These are phyloP conservation scores for Inga leiocalycina DNA, from an alignment of 306 rosid genomes.

Conservation along the genomic window DNA sequence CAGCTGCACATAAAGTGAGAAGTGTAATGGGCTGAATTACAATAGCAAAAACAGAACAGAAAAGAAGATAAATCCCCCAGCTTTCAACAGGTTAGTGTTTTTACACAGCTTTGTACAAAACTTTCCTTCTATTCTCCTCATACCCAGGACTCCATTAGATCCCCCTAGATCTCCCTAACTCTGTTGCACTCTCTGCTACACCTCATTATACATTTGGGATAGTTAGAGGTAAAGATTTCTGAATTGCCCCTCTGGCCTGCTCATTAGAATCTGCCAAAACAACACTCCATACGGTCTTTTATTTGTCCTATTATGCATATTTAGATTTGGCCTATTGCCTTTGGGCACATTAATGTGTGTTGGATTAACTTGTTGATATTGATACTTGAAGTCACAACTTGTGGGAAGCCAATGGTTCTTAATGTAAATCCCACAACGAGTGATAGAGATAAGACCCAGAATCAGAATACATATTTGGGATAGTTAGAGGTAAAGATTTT, in stretches of 20 bases:
- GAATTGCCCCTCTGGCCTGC: neutral
- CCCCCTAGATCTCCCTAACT: neutral
- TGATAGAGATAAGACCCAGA: neutral
- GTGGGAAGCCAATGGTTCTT: neutral
- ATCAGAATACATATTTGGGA: neutral
- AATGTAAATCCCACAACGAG: neutral
- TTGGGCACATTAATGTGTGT: neutral
- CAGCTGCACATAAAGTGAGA: neutral
- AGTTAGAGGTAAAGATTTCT: neutral
- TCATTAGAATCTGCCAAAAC: neutral
- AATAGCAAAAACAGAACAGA: neutral
- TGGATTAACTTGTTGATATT: neutral
- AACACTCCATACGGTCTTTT: neutral
- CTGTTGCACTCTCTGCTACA: neutral
- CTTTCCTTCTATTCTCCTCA: neutral
- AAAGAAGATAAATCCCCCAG: neutral
- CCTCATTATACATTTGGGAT: neutral
- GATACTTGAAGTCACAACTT: neutral
- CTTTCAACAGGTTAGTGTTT: neutral
- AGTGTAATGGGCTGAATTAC: neutral
- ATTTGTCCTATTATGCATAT: neutral
- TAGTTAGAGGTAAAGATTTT: neutral
- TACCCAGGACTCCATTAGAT: neutral
- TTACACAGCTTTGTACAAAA: neutral
- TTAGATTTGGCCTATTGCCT: neutral